Evolutionary conservation across 768 basidiomycete species (phyloP).

Genomic region (Albatrellus ellisii): DNA sequence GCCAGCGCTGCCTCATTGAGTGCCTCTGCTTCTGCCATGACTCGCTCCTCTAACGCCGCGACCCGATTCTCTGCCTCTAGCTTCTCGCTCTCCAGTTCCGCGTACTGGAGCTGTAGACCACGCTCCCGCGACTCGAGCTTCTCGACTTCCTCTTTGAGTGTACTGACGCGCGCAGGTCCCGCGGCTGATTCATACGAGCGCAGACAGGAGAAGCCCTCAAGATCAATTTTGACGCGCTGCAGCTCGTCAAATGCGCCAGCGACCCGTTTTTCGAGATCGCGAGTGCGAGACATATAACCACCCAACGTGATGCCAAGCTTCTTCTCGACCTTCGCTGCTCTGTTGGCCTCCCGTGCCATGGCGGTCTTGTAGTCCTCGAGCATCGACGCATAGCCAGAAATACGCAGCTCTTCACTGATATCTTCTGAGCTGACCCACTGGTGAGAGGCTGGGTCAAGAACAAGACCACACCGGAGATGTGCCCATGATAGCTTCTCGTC

Average conservation of each 20-base stretch:
- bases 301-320: slow-evolving; percentile 78
- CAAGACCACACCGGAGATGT: slow-evolving; percentile 43
- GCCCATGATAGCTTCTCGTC: slow-evolving; percentile 65
- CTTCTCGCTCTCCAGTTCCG: slow-evolving; percentile 66
- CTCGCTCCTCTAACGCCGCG: slow-evolving; percentile 62
- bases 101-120: slow-evolving; percentile 69
- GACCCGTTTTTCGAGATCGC: slow-evolving; percentile 49
- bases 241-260: slow-evolving; percentile 60
- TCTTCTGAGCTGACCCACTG: slow-evolving; percentile 54
- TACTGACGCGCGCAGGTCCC: slow-evolving; percentile 65
- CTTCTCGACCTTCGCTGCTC: slow-evolving; percentile 80
- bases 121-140: slow-evolving; percentile 64
- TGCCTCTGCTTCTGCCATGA: slow-evolving; percentile 78
- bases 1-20: slow-evolving; percentile 67
- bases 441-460: slow-evolving; percentile 40
- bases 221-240: slow-evolving; percentile 50
- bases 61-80: slow-evolving; percentile 46
- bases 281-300: slow-evolving; percentile 77
- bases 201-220: slow-evolving; percentile 69
- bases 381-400: slow-evolving; percentile 48
- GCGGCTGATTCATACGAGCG: slow-evolving; percentile 58
- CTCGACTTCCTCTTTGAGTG: slow-evolving; percentile 82
- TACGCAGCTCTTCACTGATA: slow-evolving; percentile 46
- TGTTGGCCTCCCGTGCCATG: slow-evolving; percentile 73
- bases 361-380: slow-evolving; percentile 49